Evolutionary conservation across 164 flowering plant genomes (phyloP).

Genomic region (Vitis riparia): DNA sequence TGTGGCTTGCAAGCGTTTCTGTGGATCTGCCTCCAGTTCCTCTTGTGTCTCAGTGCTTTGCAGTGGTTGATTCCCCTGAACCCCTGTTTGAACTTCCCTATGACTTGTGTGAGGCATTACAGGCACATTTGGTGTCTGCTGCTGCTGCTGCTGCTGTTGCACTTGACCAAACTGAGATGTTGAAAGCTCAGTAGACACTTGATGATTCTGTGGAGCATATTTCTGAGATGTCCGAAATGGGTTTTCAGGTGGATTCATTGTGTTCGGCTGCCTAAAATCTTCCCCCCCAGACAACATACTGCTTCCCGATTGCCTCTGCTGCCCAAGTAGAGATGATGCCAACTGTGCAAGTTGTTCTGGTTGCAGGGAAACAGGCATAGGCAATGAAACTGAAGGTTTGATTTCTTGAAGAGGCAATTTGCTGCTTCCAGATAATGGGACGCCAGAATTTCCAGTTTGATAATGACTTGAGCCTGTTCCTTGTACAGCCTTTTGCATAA

Average conservation of each 20-base stretch:
- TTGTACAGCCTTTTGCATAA: constrained; percentile 23
- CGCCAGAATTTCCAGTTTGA: constrained; percentile 30
- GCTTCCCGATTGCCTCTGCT: constrained; percentile 40
- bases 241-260: constrained; percentile 27
- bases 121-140: constrained; percentile 28
- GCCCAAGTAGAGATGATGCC: constrained; percentile 70
- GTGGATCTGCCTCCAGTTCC: constrained; percentile 70
- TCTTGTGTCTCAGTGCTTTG: constrained; percentile 34
- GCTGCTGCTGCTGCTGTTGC: constrained; percentile 35
- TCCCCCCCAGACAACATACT: constrained; percentile 19
- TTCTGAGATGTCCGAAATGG: constrained; percentile 21
- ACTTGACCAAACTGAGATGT: constrained; percentile 39
- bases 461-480: constrained; percentile 32
- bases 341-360: constrained; percentile 73
- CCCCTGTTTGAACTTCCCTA: constrained; percentile 28
- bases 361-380: constrained; percentile 35
- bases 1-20: constrained; percentile 92
- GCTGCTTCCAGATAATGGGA: constrained; percentile 25
- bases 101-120: constrained; percentile 24
- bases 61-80: constrained; percentile 28
- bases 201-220: constrained; percentile 24
- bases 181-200: constrained; percentile 28
- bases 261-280: constrained; percentile 29
- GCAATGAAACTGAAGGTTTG: constrained; percentile 27
- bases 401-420: constrained; percentile 29